phyloP scores from a whole-genome alignment of 441 rosid genomes.

The Viola pubescens region DNA sequence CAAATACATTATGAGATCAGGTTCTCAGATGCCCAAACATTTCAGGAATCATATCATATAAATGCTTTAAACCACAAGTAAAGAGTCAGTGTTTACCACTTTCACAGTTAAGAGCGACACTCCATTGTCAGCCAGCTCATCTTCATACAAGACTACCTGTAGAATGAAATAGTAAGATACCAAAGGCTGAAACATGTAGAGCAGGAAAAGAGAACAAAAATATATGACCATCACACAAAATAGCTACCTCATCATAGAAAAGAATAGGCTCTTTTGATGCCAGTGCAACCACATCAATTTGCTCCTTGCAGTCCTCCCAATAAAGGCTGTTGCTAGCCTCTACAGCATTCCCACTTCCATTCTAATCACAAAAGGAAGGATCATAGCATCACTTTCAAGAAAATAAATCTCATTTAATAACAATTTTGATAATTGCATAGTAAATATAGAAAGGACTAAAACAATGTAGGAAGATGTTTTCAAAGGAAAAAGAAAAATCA shows the following conservation, averaged over 20 bases:
- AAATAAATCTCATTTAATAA: not conserved
- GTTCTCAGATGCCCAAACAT: not conserved
- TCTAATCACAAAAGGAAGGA: slow-evolving; percentile 27
- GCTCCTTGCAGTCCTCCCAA: slow-evolving; percentile 79
- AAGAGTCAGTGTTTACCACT: slow-evolving; percentile 60
- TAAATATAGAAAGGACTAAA: not conserved
- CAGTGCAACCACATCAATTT: slow-evolving; percentile 64
- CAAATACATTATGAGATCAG: slow-evolving; percentile 17
- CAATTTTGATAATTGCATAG: not conserved
- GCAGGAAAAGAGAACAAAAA: slow-evolving; percentile 4
- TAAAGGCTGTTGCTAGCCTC: slow-evolving; percentile 27
- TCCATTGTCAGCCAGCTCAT: slow-evolving; percentile 95
- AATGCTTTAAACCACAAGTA: slow-evolving; percentile 3
- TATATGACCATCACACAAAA: slow-evolving; percentile 2
- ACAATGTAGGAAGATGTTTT: not conserved
- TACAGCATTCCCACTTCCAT: slow-evolving; percentile 21
- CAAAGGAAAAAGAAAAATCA: too few species aligned
- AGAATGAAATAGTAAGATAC: slow-evolving; percentile 17
- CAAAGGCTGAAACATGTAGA: slow-evolving; percentile 10
- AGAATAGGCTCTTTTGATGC: slow-evolving; percentile 93
- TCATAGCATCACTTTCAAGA: slow-evolving; percentile 9
- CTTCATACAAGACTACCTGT: slow-evolving; percentile 93
- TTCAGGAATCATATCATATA: slow-evolving; percentile 6
- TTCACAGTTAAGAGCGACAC: slow-evolving; percentile 87
- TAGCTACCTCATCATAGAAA: slow-evolving; percentile 80